A percentile compares a stretch with the other conserved stretches of the same genome.
Evolutionary conservation across 306 rosid species (phyloP).

Genomic region (Fragaria ananassa): DNA sequence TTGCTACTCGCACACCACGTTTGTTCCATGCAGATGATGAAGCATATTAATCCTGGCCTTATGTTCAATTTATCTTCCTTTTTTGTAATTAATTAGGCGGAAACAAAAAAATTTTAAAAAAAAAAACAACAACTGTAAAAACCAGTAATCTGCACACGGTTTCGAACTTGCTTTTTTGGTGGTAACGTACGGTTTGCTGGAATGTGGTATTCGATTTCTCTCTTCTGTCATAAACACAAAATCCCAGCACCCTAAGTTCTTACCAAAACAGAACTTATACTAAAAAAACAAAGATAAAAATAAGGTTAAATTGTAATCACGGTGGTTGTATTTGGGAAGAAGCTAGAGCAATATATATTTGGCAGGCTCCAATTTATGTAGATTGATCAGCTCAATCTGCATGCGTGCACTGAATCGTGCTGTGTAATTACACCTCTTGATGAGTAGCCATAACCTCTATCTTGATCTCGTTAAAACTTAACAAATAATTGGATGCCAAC

Average conservation of each 20-base stretch:
- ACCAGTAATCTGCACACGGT: conserved; percentile 2
- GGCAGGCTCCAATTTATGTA: neutral
- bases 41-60: neutral
- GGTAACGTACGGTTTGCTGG: neutral
- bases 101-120: neutral
- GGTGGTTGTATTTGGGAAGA: neutral
- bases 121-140: neutral
- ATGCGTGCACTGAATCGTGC: neutral
- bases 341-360: neutral
- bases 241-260: conserved; percentile 3
- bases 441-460: neutral
- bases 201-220: neutral
- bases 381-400: neutral
- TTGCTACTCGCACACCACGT: neutral
- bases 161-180: neutral
- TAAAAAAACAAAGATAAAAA: neutral
- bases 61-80: neutral
- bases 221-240: neutral
- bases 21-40: conserved; percentile 1
- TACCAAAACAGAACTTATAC: neutral
- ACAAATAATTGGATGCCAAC: neutral
- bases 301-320: neutral
- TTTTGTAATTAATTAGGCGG: neutral
- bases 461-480: neutral
- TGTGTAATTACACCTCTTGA: neutral